phyloP scores from a whole-genome alignment of 2,329 filamentous ascomycete species.

The Aspergillus fructus region DNA sequence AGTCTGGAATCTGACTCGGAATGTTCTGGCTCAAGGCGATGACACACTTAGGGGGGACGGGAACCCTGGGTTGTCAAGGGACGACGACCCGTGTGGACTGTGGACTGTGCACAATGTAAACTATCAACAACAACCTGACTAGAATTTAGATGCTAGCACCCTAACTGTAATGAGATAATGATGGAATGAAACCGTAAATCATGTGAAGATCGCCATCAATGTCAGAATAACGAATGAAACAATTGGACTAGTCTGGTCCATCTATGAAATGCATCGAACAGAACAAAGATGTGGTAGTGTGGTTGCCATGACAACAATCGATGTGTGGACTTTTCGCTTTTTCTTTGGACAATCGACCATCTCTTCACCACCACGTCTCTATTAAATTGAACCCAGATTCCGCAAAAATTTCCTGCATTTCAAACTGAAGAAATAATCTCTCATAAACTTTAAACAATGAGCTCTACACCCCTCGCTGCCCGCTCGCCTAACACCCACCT shows the following conservation, averaged over 20 bases:
- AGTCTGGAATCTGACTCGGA: neutral
- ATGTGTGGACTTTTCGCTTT: constrained; percentile 19
- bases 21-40: constrained; percentile 8
- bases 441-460: constrained; percentile 25
- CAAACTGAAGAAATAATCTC: neutral
- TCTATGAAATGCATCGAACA: neutral
- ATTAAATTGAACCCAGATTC: constrained; percentile 8
- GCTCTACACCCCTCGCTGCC: constrained; percentile 39
- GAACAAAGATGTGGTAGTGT: neutral
- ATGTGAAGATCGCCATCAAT: neutral
- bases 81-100: neutral
- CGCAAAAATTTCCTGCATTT: neutral
- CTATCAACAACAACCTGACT: neutral
- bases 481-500: constrained; percentile 45
- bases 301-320: constrained; percentile 45
- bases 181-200: constrained; percentile 2
- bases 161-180: constrained; percentile 1
- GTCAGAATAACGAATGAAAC: neutral
- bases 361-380: constrained; percentile 28
- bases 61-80: no score
- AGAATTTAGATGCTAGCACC: neutral
- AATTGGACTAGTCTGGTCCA: neutral
- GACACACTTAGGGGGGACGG: neutral
- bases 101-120: neutral
- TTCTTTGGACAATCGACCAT: constrained; percentile 19